Conservation (phyloP, 192 early-diverging fungal genomes). For the Diversispora eburnea region DNA sequence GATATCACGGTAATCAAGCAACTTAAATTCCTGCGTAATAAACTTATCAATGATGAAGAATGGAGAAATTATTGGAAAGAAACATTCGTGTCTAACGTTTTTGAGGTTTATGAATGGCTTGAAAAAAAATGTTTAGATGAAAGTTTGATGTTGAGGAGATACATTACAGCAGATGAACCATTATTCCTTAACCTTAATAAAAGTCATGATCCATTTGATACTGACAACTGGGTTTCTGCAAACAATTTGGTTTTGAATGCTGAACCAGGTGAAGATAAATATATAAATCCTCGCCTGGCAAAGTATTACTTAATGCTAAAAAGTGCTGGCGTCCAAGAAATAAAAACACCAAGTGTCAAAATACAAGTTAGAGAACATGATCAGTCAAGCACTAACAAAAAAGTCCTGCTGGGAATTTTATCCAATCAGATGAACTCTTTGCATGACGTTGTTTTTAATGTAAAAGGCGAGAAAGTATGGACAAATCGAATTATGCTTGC, state of each 20-base stretch:
- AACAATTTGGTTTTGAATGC: neutral
- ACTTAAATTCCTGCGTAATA: neutral
- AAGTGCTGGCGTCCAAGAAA: neutral
- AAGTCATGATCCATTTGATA: slow-evolving; percentile 8
- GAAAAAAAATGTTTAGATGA: slow-evolving; percentile 5
- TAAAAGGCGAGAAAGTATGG: neutral
- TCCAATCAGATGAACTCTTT: neutral
- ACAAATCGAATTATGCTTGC: slow-evolving; percentile 5
- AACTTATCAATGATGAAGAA: neutral
- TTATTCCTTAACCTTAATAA: slow-evolving; percentile 12
- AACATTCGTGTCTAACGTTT: neutral
- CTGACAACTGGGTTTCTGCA: neutral
- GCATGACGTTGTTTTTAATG: slow-evolving; percentile 11
- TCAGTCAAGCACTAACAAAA: neutral
- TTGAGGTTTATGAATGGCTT: neutral
- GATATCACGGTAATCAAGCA: neutral
- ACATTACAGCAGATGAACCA: neutral
- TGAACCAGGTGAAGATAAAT: neutral
- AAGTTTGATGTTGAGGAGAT: neutral
- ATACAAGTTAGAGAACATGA: neutral
- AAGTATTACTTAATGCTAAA: slow-evolving; percentile 1
- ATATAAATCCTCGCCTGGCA: neutral
- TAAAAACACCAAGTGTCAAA: neutral
- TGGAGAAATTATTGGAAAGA: slow-evolving; percentile 1
- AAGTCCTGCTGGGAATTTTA: neutral